Conservation (phyloP, 306 rosid genomes). For the Cajanus cajan region DNA sequence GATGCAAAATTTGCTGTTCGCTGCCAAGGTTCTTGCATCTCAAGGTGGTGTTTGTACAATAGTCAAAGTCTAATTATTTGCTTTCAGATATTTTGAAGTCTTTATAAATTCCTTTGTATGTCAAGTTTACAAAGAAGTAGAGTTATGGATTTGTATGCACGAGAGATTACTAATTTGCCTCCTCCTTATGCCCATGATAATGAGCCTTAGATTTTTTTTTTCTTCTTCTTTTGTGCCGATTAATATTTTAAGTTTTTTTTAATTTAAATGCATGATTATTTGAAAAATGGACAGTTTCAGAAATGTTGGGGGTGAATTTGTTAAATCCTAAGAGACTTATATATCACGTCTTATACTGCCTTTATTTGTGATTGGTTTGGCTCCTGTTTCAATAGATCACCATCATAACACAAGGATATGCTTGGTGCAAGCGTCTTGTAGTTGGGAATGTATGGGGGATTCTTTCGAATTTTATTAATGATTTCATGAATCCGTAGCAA, state of each 20-base stretch:
- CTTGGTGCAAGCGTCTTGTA: not conserved
- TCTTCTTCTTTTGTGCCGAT: no score
- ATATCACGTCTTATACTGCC: no score
- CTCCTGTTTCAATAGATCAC: not conserved
- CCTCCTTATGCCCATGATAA: no score
- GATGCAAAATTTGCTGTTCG: not conserved
- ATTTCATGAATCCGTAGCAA: not conserved
- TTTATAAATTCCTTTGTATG: no score
- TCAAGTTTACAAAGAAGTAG: not conserved
- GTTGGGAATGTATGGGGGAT: not conserved
- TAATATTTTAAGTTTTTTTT: no score
- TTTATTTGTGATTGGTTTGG: not conserved
- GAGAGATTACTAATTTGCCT: no score
- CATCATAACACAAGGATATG: no score
- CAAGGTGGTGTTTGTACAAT: not conserved
- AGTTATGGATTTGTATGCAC: no score
- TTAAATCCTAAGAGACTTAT: no score
- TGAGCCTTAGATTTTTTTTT: not conserved
- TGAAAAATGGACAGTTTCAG: no score
- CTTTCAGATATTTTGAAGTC: not conserved
- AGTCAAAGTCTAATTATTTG: not conserved
- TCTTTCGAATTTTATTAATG: not conserved
- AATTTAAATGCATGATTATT: no score
- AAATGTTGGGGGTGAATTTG: no score
- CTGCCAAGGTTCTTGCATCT: not conserved